Percentiles rank a stretch among this genome's conserved stretches.
Conservation (phyloP, 257 asterid species). For the Petrea volubilis region DNA sequence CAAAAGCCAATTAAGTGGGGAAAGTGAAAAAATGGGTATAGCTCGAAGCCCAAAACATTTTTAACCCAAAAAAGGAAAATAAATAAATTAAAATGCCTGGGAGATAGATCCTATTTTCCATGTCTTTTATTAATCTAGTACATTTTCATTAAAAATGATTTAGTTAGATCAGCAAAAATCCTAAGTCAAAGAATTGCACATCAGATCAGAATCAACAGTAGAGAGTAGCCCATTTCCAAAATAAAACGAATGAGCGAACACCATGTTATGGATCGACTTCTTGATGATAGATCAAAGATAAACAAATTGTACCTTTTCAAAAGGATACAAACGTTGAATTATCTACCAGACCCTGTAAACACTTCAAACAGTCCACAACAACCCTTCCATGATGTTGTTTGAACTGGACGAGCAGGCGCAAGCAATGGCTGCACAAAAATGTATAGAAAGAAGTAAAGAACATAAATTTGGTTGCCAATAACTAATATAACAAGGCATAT, state of each 20-base stretch:
- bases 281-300: not conserved
- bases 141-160: too few relatives aligned
- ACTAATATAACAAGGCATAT: not conserved
- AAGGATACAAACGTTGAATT: conserved; percentile 30
- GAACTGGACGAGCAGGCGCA: conserved; percentile 32
- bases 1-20: too few relatives aligned
- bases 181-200: not conserved
- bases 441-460: not conserved
- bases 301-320: not conserved
- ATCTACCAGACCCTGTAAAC: conserved; percentile 53
- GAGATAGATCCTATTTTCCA: too few relatives aligned
- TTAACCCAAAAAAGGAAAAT: too few relatives aligned
- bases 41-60: too few relatives aligned
- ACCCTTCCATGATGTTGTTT: conserved; percentile 61
- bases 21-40: too few relatives aligned
- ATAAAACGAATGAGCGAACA: not conserved
- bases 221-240: not conserved
- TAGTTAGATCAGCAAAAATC: too few relatives aligned
- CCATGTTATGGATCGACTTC: not conserved
- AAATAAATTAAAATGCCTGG: too few relatives aligned
- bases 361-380: conserved; percentile 76
- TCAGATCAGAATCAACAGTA: conserved; percentile 12
- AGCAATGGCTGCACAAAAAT: conserved; percentile 39
- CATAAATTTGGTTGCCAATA: not conserved
- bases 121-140: too few relatives aligned